phyloP scores from a whole-genome alignment of 805 yeast species.

The Candida yuanshanica region DNA sequence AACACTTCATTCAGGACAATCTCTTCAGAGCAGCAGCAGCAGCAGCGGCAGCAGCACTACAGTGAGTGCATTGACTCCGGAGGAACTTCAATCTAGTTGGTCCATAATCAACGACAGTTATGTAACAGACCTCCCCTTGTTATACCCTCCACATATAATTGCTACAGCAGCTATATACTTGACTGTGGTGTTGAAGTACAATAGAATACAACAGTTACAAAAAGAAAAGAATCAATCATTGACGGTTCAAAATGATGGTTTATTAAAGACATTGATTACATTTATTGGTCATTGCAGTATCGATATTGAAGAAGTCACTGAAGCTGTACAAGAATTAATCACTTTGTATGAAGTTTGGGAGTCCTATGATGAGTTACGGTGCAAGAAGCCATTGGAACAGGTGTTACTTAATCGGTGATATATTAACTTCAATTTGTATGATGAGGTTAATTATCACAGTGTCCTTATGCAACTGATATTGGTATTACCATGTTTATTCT shows the following conservation, averaged over 20 bases:
- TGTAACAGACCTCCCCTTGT: conserved; percentile 76
- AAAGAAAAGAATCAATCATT: background rate
- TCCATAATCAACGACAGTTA: conserved; percentile 84
- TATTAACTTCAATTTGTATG: too few relatives aligned
- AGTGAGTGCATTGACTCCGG: conserved; percentile 42
- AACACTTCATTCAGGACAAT: background rate
- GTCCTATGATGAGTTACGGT: conserved; percentile 56
- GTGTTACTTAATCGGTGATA: conserved; percentile 16
- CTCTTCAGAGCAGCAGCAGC: conserved; percentile 1
- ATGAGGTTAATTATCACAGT: too few relatives aligned
- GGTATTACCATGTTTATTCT: too few relatives aligned
- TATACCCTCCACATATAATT: conserved; percentile 85
- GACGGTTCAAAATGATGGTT: conserved; percentile 26
- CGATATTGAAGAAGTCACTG: conserved; percentile 70
- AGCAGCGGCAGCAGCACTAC: conserved; percentile 14
- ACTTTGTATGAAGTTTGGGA: conserved; percentile 84
- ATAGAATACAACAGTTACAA: conserved; percentile 16
- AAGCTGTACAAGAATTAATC: conserved; percentile 78
- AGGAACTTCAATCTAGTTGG: conserved; percentile 85
- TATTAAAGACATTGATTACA: conserved; percentile 48
- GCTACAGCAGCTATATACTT: conserved; percentile 80
- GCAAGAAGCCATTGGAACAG: conserved; percentile 20
- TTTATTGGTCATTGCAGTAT: conserved; percentile 75
- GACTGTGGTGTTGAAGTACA: conserved; percentile 53
- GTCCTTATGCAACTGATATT: too few relatives aligned